phyloP scores from a whole-genome alignment of 441 rosid species.

The Brassica hybrid region DNA sequence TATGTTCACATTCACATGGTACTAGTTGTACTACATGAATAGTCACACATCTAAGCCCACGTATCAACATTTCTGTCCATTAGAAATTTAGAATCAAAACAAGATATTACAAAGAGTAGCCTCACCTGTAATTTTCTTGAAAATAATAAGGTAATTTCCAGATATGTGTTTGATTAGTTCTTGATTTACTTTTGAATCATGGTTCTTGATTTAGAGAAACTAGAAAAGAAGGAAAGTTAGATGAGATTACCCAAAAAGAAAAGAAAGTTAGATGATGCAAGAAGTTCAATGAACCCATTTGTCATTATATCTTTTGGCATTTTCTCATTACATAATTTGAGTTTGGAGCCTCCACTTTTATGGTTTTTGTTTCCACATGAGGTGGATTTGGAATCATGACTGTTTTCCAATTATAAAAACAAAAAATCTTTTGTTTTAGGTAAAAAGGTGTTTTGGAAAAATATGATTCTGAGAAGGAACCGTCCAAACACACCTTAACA shows the following conservation, averaged over 20 bases:
- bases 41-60: not conserved
- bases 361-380: conserved; percentile 51
- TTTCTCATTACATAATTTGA: conserved; percentile 32
- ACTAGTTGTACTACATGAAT: not conserved
- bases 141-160: not conserved
- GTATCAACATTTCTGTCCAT: not conserved
- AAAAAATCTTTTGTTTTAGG: conserved; percentile 31
- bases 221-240: not conserved
- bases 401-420: conserved; percentile 15
- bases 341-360: conserved; percentile 47
- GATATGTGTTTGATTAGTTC: not conserved
- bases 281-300: conserved; percentile 36
- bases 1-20: conserved; percentile 14
- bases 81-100: not conserved
- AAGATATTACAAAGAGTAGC: not conserved
- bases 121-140: conserved; percentile 1
- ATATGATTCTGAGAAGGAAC: conserved; percentile 59
- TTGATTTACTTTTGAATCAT: not conserved
- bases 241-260: too few relatives aligned
- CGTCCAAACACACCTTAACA: conserved; percentile 72
- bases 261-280: conserved; percentile 16
- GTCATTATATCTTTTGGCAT: conserved; percentile 24
- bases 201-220: conserved; percentile 9
- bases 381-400: conserved; percentile 64
- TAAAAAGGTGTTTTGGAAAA: conserved; percentile 35